Evolutionary conservation across 164 flowering plant species (phyloP), one percentile per base, ranked within the genome.

Genomic region (Umbellularia californica): DNA sequence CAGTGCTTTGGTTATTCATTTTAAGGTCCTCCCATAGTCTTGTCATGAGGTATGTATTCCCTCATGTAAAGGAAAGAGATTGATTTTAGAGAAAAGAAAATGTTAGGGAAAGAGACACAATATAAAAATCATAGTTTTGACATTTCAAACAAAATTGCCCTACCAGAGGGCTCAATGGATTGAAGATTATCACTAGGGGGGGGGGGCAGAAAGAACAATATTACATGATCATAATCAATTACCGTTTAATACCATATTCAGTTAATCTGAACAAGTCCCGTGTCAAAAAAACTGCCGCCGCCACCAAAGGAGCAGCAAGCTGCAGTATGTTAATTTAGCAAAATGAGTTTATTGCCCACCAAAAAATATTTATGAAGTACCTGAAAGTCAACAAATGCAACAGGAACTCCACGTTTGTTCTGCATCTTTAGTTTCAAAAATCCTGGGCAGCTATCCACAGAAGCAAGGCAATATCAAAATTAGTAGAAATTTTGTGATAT

Each of bases 321-420:
- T 55, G 60, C 17, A 20, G 60, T 55, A 55, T 55, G 3, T 55
- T 5, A 20, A 55, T 55, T 55, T 15, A 20, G 20, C 60, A 55
- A 15, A 30, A 28, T 14, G 17, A 28, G 70, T 33, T 67, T 2
- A 19, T 10, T 28, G 10, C 41, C 15, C 14, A 20, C 20, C n/a
- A 55, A 55, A 1, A 55, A 15, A 55, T 3, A 24, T 65, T 11
- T 47, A 76, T 25, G 33, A 24, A 52, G 71, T 79, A 95, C 99
- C 97, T 90, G 90, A 76, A 93, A 95, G 81, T 95, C 98, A 74
- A 95, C 92, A 87, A 95, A 95, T 76, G 99, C 95, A 78, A 93
- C 97, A 58, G 97, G 98, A 68, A 90, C 77, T 65, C 99, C 98
- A 83, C 84, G 83, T 24, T 88, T 87, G 72, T 84, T 86, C 80